Evolutionary conservation across 176 grass and related monocot genomes (phyloP).

Genomic region (Zizania latifolia): DNA sequence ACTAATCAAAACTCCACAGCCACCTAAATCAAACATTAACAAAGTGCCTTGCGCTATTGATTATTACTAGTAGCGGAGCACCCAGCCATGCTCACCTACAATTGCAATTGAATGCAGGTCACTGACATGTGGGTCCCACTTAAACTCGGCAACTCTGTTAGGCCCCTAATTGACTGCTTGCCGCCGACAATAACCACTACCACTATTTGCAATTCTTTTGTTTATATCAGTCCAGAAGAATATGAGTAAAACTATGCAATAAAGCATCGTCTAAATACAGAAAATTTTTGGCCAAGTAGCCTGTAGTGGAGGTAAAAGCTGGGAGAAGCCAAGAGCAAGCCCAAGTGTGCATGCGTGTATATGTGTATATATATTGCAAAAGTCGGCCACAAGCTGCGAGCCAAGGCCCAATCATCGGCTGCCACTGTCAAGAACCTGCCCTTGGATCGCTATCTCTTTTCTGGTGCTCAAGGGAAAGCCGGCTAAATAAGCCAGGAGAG

Average conservation of each 20-base stretch:
- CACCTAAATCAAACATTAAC: not conserved
- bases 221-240: not conserved
- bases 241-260: not conserved
- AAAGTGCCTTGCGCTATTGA: no score
- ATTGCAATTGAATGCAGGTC: no score
- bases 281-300: conserved; percentile 9
- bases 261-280: not conserved
- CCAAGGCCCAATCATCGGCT: conserved; percentile 36
- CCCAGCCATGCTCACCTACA: not conserved
- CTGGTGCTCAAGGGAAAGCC: conserved; percentile 36
- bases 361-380: conserved; percentile 36
- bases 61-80: not conserved
- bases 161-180: not conserved
- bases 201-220: not conserved
- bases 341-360: conserved; percentile 20
- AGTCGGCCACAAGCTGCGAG: conserved; percentile 42
- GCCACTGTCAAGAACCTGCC: conserved; percentile 47
- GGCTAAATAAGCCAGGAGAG: not conserved
- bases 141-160: not conserved
- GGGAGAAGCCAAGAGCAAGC: conserved; percentile 32
- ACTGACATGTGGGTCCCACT: not conserved
- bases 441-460: conserved; percentile 33
- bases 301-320: conserved; percentile 31
- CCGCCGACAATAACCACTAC: not conserved
- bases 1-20: conserved; percentile 16